A percentile compares a stretch with the other conserved stretches of the same genome.
Conservation (phyloP, 257 asterid genomes). For the Penstemon eatonii region DNA sequence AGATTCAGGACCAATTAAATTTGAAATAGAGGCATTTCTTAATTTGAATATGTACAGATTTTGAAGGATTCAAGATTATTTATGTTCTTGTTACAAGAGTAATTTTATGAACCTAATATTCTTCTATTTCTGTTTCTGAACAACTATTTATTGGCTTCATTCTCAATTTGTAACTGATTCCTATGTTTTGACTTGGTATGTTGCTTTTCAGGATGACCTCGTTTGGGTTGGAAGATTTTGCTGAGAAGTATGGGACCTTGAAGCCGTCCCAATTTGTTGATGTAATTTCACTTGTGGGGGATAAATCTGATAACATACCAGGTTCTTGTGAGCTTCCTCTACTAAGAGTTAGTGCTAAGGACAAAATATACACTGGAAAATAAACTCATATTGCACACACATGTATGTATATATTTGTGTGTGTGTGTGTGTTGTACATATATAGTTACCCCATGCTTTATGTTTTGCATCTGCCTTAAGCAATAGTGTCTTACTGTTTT, state of each 20-base stretch:
- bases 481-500: slow-evolving; percentile 2
- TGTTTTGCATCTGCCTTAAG: slow-evolving; percentile 16
- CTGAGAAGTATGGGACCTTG: slow-evolving; percentile 72
- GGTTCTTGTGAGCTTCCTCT: slow-evolving; percentile 44
- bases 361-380: slow-evolving; percentile 12
- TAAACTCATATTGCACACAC: background rate
- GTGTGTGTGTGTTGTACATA: slow-evolving; percentile 10
- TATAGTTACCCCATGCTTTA: slow-evolving; percentile 14
- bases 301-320: slow-evolving; percentile 91
- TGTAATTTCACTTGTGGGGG: slow-evolving; percentile 86
- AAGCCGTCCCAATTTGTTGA: slow-evolving; percentile 95
- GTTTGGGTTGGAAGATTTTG: slow-evolving; percentile 95
- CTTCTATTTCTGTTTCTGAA: slow-evolving; percentile 17
- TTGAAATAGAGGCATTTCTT: slow-evolving; percentile 11
- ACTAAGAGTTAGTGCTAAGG: slow-evolving; percentile 9
- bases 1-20: background rate
- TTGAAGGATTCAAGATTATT: background rate
- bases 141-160: background rate
- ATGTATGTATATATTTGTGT: slow-evolving; percentile 14
- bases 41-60: background rate
- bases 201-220: slow-evolving; percentile 72
- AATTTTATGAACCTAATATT: background rate
- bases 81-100: background rate
- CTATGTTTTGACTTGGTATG: slow-evolving; percentile 16
- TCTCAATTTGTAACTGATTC: slow-evolving; percentile 14